These are phyloP conservation scores for Crithidia brevicula DNA, from an alignment of 208 protist species.

Conservation along the genomic window DNA sequence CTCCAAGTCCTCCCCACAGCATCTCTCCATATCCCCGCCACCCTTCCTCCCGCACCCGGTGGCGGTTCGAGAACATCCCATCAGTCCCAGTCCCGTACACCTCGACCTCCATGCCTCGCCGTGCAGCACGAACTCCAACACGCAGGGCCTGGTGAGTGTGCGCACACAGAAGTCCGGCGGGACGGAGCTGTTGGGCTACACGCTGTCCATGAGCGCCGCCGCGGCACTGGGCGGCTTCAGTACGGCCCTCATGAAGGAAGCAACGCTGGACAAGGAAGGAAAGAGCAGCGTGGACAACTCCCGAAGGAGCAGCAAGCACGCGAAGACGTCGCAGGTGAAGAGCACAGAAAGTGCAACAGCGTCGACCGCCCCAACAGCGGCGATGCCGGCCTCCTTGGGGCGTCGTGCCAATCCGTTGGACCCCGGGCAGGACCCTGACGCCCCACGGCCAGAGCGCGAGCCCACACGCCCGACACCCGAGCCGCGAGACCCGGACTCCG, in stretches of 20 bases:
- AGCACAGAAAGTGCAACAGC: neutral
- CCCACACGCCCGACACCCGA: neutral
- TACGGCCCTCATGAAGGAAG: conserved; percentile 35
- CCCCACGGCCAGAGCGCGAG: neutral
- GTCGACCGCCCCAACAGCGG: neutral
- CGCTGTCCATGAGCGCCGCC: conserved; percentile 30
- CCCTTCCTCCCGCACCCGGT: conserved; percentile 13
- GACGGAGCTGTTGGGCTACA: conserved; percentile 37
- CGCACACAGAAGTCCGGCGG: conserved; percentile 35
- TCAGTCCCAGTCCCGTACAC: neutral
- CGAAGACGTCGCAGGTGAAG: neutral
- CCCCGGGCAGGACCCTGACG: conserved; percentile 6
- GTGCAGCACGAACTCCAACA: conserved; percentile 16
- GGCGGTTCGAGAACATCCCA: conserved; percentile 3
- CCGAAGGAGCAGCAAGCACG: neutral
- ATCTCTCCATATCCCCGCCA: conserved; percentile 4
- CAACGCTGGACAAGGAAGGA: conserved; percentile 14
- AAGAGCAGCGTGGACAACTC: neutral
- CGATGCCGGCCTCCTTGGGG: neutral
- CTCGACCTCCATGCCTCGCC: conserved; percentile 4
- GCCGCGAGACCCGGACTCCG: neutral
- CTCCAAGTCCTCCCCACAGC: conserved; percentile 10
- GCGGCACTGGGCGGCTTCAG: conserved; percentile 38
- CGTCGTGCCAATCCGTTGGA: neutral
- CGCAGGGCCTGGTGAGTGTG: conserved; percentile 25